Evolutionary conservation across 78 protist genomes (phyloP).

Genomic region (Dictyostelium citrinum): DNA sequence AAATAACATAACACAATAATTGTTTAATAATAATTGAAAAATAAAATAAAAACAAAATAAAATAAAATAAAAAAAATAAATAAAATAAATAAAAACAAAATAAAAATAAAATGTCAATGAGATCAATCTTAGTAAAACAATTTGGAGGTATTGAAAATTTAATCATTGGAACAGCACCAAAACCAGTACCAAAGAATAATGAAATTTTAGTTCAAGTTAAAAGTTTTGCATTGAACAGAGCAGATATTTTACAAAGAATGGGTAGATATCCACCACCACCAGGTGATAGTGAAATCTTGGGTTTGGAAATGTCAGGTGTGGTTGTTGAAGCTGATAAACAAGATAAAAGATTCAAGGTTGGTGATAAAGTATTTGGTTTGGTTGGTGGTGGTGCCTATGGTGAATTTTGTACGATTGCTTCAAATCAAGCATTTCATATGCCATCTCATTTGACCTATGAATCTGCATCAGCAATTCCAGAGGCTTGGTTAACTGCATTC

Average conservation of each 20-base stretch:
- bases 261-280: constrained; percentile 83
- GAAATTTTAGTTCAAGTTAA: constrained; percentile 51
- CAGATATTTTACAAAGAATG: constrained; percentile 69
- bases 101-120: constrained; percentile 12
- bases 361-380: constrained; percentile 40
- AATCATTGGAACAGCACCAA: constrained; percentile 8
- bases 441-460: constrained; percentile 65
- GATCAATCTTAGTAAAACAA: constrained; percentile 64
- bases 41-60: neutral
- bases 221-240: constrained; percentile 60
- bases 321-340: neutral
- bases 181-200: constrained; percentile 43
- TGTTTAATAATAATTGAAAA: too few relatives aligned
- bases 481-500: constrained; percentile 87
- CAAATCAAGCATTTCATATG: constrained; percentile 19
- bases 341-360: constrained; percentile 1
- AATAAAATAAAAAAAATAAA: neutral
- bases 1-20: too few relatives aligned
- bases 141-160: constrained; percentile 74
- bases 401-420: constrained; percentile 18
- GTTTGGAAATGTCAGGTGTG: constrained; percentile 73
- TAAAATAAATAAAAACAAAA: neutral
- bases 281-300: constrained; percentile 77
- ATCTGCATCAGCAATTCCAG: constrained; percentile 85
- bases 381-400: constrained; percentile 72